Conservation (phyloP, 768 basidiomycete genomes). For the Kwoniella heveanensis region DNA sequence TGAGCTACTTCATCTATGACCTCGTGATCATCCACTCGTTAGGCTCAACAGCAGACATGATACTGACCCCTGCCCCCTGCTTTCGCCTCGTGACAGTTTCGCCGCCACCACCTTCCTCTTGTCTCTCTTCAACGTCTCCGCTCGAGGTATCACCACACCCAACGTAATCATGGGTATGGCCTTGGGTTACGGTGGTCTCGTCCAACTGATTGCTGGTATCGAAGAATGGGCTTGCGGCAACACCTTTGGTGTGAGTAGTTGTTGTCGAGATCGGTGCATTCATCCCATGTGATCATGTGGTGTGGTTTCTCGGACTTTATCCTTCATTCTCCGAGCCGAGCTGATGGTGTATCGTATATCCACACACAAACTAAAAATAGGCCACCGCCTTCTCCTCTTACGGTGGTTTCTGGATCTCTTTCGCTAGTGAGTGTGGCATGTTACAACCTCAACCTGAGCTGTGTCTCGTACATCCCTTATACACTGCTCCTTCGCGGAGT, state of each 20-base stretch:
- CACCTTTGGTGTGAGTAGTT: slow-evolving; percentile 48
- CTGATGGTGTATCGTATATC: neutral
- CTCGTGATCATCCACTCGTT: too few species aligned
- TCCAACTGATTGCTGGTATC: slow-evolving; percentile 84
- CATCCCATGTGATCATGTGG: too few species aligned
- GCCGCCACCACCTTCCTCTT: slow-evolving; percentile 56
- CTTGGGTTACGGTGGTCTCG: slow-evolving; percentile 77
- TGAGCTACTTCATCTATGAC: too few species aligned
- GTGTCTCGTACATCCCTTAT: too few species aligned
- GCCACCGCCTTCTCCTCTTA: slow-evolving; percentile 54
- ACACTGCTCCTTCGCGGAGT: too few species aligned
- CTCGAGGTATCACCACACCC: slow-evolving; percentile 40
- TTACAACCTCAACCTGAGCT: too few species aligned
- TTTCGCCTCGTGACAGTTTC: slow-evolving; percentile 32
- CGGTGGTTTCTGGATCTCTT: slow-evolving; percentile 55
- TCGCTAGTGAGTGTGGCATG: slow-evolving; percentile 31
- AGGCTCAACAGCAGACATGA: too few species aligned
- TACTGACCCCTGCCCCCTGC: slow-evolving; percentile 2
- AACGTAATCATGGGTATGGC: slow-evolving; percentile 70
- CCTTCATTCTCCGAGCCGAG: neutral
- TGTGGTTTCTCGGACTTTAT: too few species aligned
- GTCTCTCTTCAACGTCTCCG: slow-evolving; percentile 51
- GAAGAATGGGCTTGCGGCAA: slow-evolving; percentile 58
- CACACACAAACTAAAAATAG: neutral
- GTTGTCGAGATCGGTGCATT: too few species aligned